Conservation (phyloP, 2,329 filamentous ascomycete genomes). For the Apiospora arundinis region DNA sequence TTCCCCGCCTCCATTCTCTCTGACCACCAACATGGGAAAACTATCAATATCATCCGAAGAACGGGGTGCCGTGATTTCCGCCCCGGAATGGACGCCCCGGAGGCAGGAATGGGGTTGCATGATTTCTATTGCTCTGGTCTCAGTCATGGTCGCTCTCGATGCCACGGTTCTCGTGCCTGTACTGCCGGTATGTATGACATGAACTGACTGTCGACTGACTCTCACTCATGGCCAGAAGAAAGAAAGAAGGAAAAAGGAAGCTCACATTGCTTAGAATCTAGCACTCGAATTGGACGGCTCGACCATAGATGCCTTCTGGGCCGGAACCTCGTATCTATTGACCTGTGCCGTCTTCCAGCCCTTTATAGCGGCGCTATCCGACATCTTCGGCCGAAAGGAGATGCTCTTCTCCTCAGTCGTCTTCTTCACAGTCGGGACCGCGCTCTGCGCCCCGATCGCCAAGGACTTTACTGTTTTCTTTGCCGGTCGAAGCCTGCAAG, state of each 20-base stretch:
- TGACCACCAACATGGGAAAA: not conserved
- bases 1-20: not conserved
- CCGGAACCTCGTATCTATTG: constrained; percentile 54
- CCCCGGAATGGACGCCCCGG: constrained; percentile 43
- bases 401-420: constrained; percentile 49
- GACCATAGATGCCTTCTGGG: constrained; percentile 53
- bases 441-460: constrained; percentile 21
- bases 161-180: constrained; percentile 53
- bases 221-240: not conserved
- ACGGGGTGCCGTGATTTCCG: not conserved
- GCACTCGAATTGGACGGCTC: constrained; percentile 42
- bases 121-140: constrained; percentile 48
- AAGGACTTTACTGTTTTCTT: constrained; percentile 24
- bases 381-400: constrained; percentile 55
- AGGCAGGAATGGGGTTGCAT: constrained; percentile 49
- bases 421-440: constrained; percentile 50
- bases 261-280: constrained; percentile 35
- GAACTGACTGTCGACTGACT: not conserved
- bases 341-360: constrained; percentile 50
- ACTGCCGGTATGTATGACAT: constrained; percentile 46
- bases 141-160: constrained; percentile 56
- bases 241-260: not conserved
- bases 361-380: constrained; percentile 48
- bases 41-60: not conserved
- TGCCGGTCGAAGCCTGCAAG: constrained; percentile 25